Base-by-base conservation (phyloP, 2,329 filamentous ascomycete genomes). In the Ascochyta viciae-villosae region DNA sequence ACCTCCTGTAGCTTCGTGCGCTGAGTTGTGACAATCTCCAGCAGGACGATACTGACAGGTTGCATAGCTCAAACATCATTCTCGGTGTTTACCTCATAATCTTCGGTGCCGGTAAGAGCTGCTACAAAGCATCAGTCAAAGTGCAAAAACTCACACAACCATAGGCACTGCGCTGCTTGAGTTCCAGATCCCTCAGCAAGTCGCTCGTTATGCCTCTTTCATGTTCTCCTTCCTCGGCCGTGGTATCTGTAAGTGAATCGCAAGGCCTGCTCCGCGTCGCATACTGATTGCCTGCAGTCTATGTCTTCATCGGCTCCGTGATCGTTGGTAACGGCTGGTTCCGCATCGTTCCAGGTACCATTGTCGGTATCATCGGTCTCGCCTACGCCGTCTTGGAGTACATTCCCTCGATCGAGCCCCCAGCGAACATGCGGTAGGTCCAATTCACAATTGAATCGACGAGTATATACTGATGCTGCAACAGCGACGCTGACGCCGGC, bases 201-300 rank as follows among this genome's bases (percentile, higher is more conserved):
- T 96, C 50, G 89, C 92, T 55, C 89, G 92, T 80, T 96, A 98
- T 82, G 94, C 92, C 50, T 96, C 92, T 10, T 99, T 99, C 83
- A 88, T 98, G 78, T 98, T 98, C 83, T 96, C 91, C 54, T 98
- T 99, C 84, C 81, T 98, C 67, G 95, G 95, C 60, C 92, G 95
- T 74, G 95, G 95, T 78, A 83, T 92, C 76, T 98, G 93, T 96
- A 87, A 80, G 92, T 22, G 3, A 19, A 1, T 38, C n/a, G n/a
- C 15, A 39, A 22, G 9, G n/a, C 9, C 10, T 3, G 22, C 7
- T 23, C 27, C n/a, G 12, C 15, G 10, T 9, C 22, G 38, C 13
- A 55, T 12, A 38, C 69, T 65, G 19, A 72, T 24, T 4, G 12
- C 15, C 1, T n/a, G 29, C 58, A 96, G 93, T 99, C 83, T 99